Conservation (phyloP, 2,329 filamentous ascomycete species). For the Fusarium sp. region DNA sequence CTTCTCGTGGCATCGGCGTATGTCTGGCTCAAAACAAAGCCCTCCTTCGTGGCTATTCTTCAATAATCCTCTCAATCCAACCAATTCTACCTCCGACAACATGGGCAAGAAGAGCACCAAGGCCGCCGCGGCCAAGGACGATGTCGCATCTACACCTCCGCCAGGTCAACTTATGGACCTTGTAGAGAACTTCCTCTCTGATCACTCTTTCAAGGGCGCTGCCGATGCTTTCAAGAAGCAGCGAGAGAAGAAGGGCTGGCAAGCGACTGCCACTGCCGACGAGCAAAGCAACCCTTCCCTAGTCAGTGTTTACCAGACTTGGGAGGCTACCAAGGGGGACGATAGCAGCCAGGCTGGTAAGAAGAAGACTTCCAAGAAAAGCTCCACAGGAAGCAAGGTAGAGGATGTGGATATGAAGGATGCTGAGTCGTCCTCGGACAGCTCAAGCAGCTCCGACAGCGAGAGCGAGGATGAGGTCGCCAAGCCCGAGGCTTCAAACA, state of each 20-base stretch:
- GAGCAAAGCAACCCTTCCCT: constrained; percentile 56
- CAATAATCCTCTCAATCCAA: constrained; percentile 53
- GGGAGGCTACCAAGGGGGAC: constrained; percentile 56
- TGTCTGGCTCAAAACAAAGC: constrained; percentile 51
- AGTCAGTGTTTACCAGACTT: constrained; percentile 64
- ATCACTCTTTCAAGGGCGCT: constrained; percentile 74
- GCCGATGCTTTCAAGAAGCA: constrained; percentile 74
- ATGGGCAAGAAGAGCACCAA: constrained; percentile 54
- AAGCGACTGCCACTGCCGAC: constrained; percentile 42
- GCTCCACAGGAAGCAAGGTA: constrained; percentile 50
- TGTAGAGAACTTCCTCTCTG: constrained; percentile 74
- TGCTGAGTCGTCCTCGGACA: constrained; percentile 53
- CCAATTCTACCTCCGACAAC: constrained; percentile 32
- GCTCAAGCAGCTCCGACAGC: constrained; percentile 47
- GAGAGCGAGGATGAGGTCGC: constrained; percentile 45
- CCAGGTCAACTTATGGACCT: constrained; percentile 75
- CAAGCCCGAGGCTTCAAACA: constrained; percentile 46
- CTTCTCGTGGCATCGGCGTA: constrained; percentile 43
- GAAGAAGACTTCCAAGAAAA: constrained; percentile 42
- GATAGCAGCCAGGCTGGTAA: constrained; percentile 40
- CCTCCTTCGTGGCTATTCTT: constrained; percentile 61
- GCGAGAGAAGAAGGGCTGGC: constrained; percentile 66
- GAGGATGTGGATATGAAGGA: constrained; percentile 64
- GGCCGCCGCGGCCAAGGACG: constrained; percentile 37
- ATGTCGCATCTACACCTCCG: constrained; percentile 52